These are phyloP conservation scores for Wickerhamiella shivajii DNA, from an alignment of 805 yeast genomes.

Conservation along the genomic window DNA sequence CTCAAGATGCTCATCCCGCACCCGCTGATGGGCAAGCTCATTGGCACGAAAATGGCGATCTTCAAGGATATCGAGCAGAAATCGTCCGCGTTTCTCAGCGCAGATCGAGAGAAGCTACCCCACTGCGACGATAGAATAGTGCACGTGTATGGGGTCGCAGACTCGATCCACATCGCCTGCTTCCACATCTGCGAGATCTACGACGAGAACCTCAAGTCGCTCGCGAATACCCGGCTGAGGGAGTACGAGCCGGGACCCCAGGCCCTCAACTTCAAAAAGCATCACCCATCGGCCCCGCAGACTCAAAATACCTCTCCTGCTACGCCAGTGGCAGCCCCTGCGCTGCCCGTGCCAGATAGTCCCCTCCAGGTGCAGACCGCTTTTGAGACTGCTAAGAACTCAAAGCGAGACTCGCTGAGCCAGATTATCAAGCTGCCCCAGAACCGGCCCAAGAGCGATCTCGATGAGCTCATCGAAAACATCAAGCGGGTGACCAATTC, in stretches of 20 bases:
- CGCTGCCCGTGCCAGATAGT: constrained; percentile 1
- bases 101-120: constrained; percentile 58
- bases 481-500: constrained; percentile 14
- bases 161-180: constrained; percentile 72
- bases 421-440: constrained; percentile 15
- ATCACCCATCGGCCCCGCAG: neutral
- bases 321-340: neutral
- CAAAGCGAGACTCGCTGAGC: constrained; percentile 11
- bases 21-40: constrained; percentile 63
- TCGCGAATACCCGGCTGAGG: neutral
- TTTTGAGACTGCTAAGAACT: constrained; percentile 17
- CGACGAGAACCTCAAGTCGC: constrained; percentile 30
- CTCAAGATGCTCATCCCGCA: constrained; percentile 60
- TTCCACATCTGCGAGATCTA: constrained; percentile 51
- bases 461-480: constrained; percentile 10
- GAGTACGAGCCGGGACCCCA: constrained; percentile 1
- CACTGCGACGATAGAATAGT: constrained; percentile 65
- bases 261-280: neutral
- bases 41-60: constrained; percentile 61
- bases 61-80: constrained; percentile 70
- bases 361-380: constrained; percentile 14
- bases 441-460: neutral
- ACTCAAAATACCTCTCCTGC: neutral
- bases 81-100: constrained; percentile 63
- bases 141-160: constrained; percentile 63